Percentiles rank a stretch among this genome's conserved stretches.
Conservation (phyloP, 208 protist genomes). For the Trypanosoma congolense region DNA sequence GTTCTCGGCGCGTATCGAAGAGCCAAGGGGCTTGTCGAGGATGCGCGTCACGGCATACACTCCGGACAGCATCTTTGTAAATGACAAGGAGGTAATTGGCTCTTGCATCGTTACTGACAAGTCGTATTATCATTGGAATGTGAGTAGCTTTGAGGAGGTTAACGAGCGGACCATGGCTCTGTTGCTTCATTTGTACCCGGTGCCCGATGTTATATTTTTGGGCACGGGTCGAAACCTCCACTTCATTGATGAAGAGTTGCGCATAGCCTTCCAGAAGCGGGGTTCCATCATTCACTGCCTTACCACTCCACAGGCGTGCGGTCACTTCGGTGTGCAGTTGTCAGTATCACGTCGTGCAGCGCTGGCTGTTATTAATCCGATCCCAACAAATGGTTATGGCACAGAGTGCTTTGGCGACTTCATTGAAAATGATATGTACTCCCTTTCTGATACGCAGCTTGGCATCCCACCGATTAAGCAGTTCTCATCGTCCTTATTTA, state of each 20-base stretch:
- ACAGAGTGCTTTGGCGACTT: constrained; percentile 89
- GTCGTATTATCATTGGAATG: constrained; percentile 85
- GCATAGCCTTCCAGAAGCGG: constrained; percentile 83
- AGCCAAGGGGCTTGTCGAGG: constrained; percentile 64
- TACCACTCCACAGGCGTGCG: constrained; percentile 79
- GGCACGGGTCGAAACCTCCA: constrained; percentile 82
- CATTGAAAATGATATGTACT: constrained; percentile 88
- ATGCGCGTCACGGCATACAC: constrained; percentile 79
- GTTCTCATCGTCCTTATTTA: constrained; percentile 69
- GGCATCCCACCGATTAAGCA: constrained; percentile 73
- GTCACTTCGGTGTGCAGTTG: constrained; percentile 80
- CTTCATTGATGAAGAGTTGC: constrained; percentile 86
- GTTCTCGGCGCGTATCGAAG: constrained; percentile 78
- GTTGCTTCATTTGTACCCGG: constrained; percentile 81
- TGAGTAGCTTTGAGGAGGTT: constrained; percentile 84
- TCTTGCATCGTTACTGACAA: constrained; percentile 88
- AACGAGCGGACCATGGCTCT: constrained; percentile 80
- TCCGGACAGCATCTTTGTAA: constrained; percentile 86
- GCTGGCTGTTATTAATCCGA: constrained; percentile 80
- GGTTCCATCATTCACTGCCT: constrained; percentile 83
- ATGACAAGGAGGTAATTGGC: constrained; percentile 87
- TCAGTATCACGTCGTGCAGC: constrained; percentile 75
- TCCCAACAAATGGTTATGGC: constrained; percentile 84
- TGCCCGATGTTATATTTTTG: constrained; percentile 84
- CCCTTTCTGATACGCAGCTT: constrained; percentile 75